Evolutionary conservation across 345 rosid genomes (phyloP), one percentile per base, ranked within the genome.

Genomic region (Populus deltoides): DNA sequence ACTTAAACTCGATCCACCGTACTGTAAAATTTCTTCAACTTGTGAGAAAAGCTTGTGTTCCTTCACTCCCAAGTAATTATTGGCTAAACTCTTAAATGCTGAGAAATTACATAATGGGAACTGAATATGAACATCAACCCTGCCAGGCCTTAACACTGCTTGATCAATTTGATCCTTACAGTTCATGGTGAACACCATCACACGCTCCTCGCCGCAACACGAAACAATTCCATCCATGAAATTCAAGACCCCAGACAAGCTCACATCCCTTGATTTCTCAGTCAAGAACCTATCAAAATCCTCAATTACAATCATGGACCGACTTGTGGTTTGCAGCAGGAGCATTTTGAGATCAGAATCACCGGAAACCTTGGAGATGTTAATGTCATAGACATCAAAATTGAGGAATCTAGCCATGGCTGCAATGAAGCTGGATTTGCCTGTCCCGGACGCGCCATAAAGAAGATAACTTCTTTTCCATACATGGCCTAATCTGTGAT

Each of bases 1-100:
- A 38, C 80, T 81, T 45, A 81, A 17, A 72, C 79, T 71, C 8
- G 70, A 49, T 55, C 81, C 80, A 11, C 80, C 80, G 6, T 25
- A 16, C 6, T 66, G 70, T 33, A 81, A 24, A 8, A 77, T 77
- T 39, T 81, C 83, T 59, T 72, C 80, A 1, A 76, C 65, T 5
- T 72, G 83, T 15, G 79, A 33, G 61, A 80, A 80, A 25, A 80
- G 76, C 73, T 80, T 80, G 75, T 80, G 83, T n/a, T 80, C 83
- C 66, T 75, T 75, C 11, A 80, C 29, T 16, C 83, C 83, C 15
- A 80, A 70, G 79, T 80, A 76, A 80, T 41, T 80, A 16, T 43
- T 75, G 2, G 83, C 83, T 27, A 80, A 55, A 31, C 57, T 80
- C 51, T 80, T 80, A 51, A 80, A 70, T 18, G 72, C 68, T 2